Evolutionary conservation across 2,329 filamentous ascomycete species (phyloP).

Genomic region (Fusarium vanettenii): DNA sequence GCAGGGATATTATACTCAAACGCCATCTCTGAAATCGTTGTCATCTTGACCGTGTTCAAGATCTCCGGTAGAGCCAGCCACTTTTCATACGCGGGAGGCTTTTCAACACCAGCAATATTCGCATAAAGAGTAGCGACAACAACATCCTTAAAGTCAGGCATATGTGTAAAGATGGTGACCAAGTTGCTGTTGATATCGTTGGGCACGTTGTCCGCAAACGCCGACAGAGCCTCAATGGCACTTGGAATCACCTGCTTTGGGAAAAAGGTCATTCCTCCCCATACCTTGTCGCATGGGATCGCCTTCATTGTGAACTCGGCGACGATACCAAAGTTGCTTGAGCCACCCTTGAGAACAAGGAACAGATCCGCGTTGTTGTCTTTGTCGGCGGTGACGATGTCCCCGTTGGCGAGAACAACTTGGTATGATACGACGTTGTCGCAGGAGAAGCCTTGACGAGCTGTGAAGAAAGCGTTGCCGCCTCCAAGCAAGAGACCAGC

Average conservation of each 20-base stretch:
- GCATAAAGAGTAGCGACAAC: constrained; percentile 19
- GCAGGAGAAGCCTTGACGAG: constrained; percentile 58
- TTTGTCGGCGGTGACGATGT: constrained; percentile 55
- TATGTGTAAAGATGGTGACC: constrained; percentile 10
- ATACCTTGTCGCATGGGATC: constrained; percentile 30
- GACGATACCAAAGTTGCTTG: constrained; percentile 56
- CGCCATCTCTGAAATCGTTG: constrained; percentile 26
- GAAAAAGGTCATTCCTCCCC: constrained; percentile 32
- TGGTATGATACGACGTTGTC: constrained; percentile 59
- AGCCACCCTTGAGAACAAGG: constrained; percentile 56
- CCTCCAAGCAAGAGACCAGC: constrained; percentile 45
- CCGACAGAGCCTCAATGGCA: constrained; percentile 7
- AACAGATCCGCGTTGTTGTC: constrained; percentile 55
- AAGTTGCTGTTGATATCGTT: constrained; percentile 26
- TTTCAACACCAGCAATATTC: constrained; percentile 23
- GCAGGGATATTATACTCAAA: constrained; percentile 32
- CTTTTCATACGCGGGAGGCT: constrained; percentile 25
- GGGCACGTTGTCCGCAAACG: constrained; percentile 21
- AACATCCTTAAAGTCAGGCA: constrained; percentile 28
- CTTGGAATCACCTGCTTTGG: constrained; percentile 22
- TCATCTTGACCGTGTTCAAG: constrained; percentile 24
- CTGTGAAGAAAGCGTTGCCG: constrained; percentile 40
- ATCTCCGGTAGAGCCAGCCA: constrained; percentile 33
- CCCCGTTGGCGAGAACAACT: constrained; percentile 60
- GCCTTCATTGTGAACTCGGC: constrained; percentile 45